Evolutionary conservation across 306 rosid species (phyloP), one percentile per base, ranked within the genome.

Genomic region (Cicer arietinum): DNA sequence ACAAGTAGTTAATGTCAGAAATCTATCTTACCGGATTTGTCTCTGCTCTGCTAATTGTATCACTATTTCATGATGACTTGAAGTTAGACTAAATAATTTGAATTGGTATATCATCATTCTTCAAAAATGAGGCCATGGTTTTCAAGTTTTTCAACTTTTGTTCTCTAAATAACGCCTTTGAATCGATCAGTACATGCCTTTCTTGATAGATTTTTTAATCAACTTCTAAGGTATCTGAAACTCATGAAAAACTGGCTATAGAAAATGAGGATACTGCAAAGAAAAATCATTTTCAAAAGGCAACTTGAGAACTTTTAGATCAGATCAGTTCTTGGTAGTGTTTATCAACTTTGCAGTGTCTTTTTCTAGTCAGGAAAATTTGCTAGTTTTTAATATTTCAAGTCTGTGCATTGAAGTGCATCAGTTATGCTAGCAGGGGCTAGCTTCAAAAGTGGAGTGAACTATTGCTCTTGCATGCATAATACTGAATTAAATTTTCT

Each of bases 41-140:
- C 53, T 39, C 48, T 76, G 75, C 54, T 79, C 71, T 64, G 67
- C 40, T 11, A 48, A 41, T 17, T 74, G 66, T 74, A 22, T 10
- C 25, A 57, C 59, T 51, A 37, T 73, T 57, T 67, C 22, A 43
- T 35, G 54, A 48, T 10, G 18, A 43, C 57, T 48, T 67, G 50
- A 40, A 51, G 42, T 59, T 73, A 35, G 13, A 66, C 66, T 46
- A 45, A 70, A 41, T 63, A 7, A 35, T 35, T 60, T 67, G 64
- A 70, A 10, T 13, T 71, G 66, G 45, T 60, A 41, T 12, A 65
- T 22, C 59, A 44, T 81, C 46, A 30, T 69, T 71, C 42, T 41
- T 61, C 41, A 35, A 63, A 63, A 56, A 56, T 63, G 53, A 39
- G 16, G 58, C 67, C 22, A 20, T 57, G 65, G 48, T 40, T 54